These are phyloP conservation scores for Fraxinus pennsylvanica DNA, from an alignment of 257 asterid species.

Conservation along the genomic window DNA sequence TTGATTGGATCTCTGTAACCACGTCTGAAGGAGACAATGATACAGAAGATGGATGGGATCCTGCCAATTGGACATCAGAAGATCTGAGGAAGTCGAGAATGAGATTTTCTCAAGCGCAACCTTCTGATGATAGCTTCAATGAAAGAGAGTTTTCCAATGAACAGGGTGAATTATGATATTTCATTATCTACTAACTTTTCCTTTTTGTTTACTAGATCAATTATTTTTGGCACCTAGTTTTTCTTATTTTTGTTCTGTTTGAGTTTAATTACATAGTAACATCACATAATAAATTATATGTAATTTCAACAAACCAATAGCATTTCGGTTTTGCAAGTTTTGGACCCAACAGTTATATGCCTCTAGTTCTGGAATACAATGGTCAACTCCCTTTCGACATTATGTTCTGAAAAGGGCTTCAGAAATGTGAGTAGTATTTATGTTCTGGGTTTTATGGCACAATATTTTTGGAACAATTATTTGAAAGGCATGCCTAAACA, in stretches of 20 bases:
- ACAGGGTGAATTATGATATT: slow-evolving; percentile 53
- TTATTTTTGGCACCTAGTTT: slow-evolving; percentile 3
- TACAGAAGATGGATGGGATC: slow-evolving; percentile 76
- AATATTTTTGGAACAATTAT: neutral
- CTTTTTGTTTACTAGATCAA: slow-evolving; percentile 5
- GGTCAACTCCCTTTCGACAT: neutral
- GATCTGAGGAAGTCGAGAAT: slow-evolving; percentile 88
- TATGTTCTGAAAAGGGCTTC: neutral
- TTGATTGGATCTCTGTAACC: slow-evolving; percentile 91
- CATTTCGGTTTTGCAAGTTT: neutral
- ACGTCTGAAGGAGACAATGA: slow-evolving; percentile 97
- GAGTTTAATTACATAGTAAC: slow-evolving; percentile 7
- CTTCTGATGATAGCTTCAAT: slow-evolving; percentile 70
- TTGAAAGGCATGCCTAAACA: neutral
- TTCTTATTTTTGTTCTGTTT: neutral
- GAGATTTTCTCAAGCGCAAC: slow-evolving; percentile 70
- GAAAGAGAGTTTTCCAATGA: slow-evolving; percentile 59
- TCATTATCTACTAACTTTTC: neutral
- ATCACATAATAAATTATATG: neutral
- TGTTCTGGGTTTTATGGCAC: neutral
- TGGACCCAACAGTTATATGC: neutral
- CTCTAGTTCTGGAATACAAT: neutral
- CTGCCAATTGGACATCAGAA: slow-evolving; percentile 65
- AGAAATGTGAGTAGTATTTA: neutral
- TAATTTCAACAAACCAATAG: neutral